A percentile compares a stretch with the other conserved stretches of the same genome.
Conservation (phyloP, 805 yeast genomes). For the Pichia scutulata region DNA sequence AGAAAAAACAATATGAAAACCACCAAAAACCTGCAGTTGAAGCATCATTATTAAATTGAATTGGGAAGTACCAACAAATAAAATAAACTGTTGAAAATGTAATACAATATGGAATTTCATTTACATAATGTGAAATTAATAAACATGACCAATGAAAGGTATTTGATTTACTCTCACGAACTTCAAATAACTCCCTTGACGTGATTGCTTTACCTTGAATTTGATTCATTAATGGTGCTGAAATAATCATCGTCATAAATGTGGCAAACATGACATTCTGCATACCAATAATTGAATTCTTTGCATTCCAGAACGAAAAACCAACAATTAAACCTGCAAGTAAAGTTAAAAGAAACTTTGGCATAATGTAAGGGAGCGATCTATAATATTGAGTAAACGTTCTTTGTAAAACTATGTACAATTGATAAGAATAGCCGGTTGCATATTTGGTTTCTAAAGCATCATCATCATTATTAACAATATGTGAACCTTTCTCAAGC, state of each 20-base stretch:
- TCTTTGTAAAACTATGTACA: conserved; percentile 30
- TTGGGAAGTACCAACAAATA: conserved; percentile 32
- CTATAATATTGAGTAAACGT: conserved; percentile 39
- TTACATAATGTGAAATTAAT: conserved; percentile 43
- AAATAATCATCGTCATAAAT: conserved; percentile 47
- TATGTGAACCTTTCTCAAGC: conserved; percentile 12
- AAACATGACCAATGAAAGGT: conserved; percentile 67
- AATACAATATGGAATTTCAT: conserved; percentile 56
- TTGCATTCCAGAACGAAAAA: conserved; percentile 55
- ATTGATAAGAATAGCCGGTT: conserved; percentile 36
- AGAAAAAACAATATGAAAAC: conserved; percentile 29
- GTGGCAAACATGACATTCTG: conserved; percentile 50
- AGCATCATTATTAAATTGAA: conserved; percentile 28
- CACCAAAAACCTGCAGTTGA: conserved; percentile 43
- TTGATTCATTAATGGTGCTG: conserved; percentile 56
- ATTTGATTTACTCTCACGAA: conserved; percentile 61
- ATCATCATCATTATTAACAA: conserved; percentile 9
- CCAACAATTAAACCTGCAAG: conserved; percentile 42
- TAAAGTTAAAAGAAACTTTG: conserved; percentile 36
- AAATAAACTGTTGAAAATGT: conserved; percentile 42
- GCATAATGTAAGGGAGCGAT: conserved; percentile 39
- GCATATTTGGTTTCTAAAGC: conserved; percentile 30
- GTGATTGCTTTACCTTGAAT: conserved; percentile 51
- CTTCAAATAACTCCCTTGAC: conserved; percentile 59
- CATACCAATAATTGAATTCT: conserved; percentile 43